Conservation (phyloP, 768 basidiomycete species). For the Boletus rubropictus region DNA sequence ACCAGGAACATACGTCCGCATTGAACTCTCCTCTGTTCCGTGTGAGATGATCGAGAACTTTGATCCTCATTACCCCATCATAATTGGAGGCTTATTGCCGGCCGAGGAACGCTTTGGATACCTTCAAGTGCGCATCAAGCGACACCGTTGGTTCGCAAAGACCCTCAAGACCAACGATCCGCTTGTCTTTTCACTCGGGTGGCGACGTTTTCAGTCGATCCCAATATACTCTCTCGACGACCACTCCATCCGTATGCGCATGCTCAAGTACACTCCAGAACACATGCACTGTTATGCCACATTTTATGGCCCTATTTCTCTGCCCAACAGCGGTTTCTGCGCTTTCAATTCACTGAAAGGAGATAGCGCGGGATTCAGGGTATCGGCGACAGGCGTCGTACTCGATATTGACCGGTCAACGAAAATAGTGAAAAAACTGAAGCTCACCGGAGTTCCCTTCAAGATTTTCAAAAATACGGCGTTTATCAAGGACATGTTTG, state of each 20-base stretch:
- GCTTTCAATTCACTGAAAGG: constrained; percentile 82
- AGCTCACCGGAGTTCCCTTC: constrained; percentile 90
- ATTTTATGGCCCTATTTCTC: constrained; percentile 88
- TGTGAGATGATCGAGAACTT: constrained; percentile 92
- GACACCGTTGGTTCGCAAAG: constrained; percentile 88
- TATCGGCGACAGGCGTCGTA: constrained; percentile 92
- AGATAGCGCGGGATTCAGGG: constrained; percentile 72
- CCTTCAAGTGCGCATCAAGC: constrained; percentile 91
- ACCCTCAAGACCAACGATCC: constrained; percentile 98
- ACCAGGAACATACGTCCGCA: constrained; percentile 87
- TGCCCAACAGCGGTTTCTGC: constrained; percentile 96
- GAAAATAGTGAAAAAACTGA: constrained; percentile 97
- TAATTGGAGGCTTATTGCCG: constrained; percentile 85
- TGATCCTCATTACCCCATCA: constrained; percentile 83
- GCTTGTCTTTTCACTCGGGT: constrained; percentile 92
- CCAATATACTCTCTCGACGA: constrained; percentile 97
- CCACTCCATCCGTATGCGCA: constrained; percentile 95
- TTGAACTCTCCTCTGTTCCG: constrained; percentile 81
- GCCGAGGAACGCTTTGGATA: constrained; percentile 91
- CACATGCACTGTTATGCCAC: constrained; percentile 99
- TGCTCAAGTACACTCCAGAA: constrained; percentile 99
- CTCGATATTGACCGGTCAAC: constrained; percentile 87
- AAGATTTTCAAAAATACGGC: constrained; percentile 99
- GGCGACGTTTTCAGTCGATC: constrained; percentile 92
- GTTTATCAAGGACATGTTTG: constrained; percentile 98